Base-by-base conservation (phyloP, 768 basidiomycete species). In the Mycena epipterygia region DNA sequence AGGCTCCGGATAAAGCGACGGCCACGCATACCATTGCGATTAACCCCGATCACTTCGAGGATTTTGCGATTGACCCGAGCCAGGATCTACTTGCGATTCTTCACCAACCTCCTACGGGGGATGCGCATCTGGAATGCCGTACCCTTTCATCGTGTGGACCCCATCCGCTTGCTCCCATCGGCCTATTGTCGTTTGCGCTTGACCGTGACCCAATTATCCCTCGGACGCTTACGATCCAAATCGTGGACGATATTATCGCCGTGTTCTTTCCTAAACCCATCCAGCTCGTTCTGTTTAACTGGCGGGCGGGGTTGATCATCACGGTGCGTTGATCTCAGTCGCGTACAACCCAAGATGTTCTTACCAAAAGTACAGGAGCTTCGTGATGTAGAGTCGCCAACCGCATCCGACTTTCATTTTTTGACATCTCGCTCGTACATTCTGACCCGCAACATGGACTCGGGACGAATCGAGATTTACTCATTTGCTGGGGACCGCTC, bases 51-150 rank as follows among this genome's bases (percentile, higher is more conserved):
- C 16, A 42, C 29, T 69, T 62, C 27, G 33, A 62, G 32, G 67
- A 67, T 44, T 60, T 67, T 21, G 48, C 49, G 9, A 52, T 67
- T 11, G 66, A 67, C 48, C 65, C 66, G 32, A 61, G 51, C 0
- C 67, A 61, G 39, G 59, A 68, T 57, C 23, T 63, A 16, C 9
- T 69, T 0, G 46, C 19, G 9, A 17, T 49, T 39, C 42, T 69
- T 13, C 55, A 46, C 44, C 11, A 37, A 39, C 6, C 46, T 12
- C 19, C 30, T 11, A 19, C 0, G 7, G 46, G 35, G 9, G 5
- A 17, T 21, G 67, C 61, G 21, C 29, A n/a, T 39, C 35, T 69
- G 0, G 61, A 63, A 13, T 63, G 23, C 32, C 55, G 68, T 30
- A 57, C 68, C 14, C 33, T 69, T 5, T 63, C 53, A 11, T 23